phyloP scores from a whole-genome alignment of 306 rosid species.

The Alnus glutinosa region DNA sequence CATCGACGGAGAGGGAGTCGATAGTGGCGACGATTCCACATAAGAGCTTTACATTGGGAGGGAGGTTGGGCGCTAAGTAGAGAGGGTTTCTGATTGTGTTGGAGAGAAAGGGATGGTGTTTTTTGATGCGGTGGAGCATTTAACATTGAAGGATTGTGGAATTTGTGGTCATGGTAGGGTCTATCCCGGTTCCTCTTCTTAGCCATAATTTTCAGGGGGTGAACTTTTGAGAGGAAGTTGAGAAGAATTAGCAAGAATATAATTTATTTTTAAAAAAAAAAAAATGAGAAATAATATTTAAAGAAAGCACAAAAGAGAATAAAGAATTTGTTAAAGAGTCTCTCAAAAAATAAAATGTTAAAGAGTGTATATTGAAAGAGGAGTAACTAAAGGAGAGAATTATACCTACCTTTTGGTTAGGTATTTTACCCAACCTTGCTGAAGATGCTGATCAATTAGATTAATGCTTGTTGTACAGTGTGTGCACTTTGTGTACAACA shows the following conservation, averaged over 20 bases:
- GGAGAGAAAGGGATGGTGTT: neutral
- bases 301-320: too few relatives aligned
- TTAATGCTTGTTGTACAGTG: too few relatives aligned
- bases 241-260: neutral
- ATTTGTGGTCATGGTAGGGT: neutral
- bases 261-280: too few relatives aligned
- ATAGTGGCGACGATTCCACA: conserved; percentile 52
- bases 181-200: neutral
- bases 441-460: too few relatives aligned
- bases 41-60: conserved; percentile 38
- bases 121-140: neutral
- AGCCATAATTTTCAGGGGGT: neutral
- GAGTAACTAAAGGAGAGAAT: too few relatives aligned
- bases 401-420: too few relatives aligned
- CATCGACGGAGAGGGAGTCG: conserved; percentile 40
- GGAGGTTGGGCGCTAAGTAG: conserved; percentile 15
- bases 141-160: neutral
- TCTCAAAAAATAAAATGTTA: too few relatives aligned
- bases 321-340: too few relatives aligned
- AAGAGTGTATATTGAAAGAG: too few relatives aligned
- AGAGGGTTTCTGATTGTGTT: neutral
- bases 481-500: too few relatives aligned
- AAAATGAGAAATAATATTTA: too few relatives aligned
- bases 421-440: too few relatives aligned
- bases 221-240: neutral